These are phyloP conservation scores for Miscanthus lutarioriparius DNA, from an alignment of 176 grass and related monocot genomes.

Conservation along the genomic window DNA sequence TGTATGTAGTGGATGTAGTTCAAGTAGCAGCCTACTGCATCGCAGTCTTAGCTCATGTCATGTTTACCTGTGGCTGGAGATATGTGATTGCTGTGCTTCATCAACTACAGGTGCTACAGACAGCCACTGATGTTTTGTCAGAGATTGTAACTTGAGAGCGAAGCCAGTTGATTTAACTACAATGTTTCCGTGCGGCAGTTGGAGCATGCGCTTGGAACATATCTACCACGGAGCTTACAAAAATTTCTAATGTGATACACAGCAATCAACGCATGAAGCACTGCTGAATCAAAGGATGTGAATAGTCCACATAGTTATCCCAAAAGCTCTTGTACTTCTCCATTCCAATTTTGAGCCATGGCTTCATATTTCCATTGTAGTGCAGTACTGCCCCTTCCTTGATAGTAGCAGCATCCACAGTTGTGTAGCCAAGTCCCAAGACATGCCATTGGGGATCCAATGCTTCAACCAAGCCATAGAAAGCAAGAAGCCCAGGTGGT, in stretches of 20 bases:
- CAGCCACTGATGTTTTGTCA: slow-evolving; percentile 24
- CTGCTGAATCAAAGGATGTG: slow-evolving; percentile 83
- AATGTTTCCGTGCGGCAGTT: slow-evolving; percentile 3
- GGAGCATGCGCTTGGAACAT: slow-evolving; percentile 20
- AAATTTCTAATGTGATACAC: slow-evolving; percentile 47
- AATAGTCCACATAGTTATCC: slow-evolving; percentile 97
- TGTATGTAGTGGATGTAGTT: slow-evolving; percentile 36
- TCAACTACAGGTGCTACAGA: slow-evolving; percentile 43
- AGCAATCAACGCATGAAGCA: slow-evolving; percentile 73
- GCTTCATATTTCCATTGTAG: slow-evolving; percentile 99
- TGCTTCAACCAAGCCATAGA: slow-evolving; percentile 88
- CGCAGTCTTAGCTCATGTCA: slow-evolving; percentile 41
- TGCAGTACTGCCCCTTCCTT: slow-evolving; percentile 97
- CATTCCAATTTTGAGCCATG: slow-evolving; percentile 99
- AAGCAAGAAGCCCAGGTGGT: slow-evolving; percentile 90
- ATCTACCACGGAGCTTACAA: slow-evolving; percentile 34
- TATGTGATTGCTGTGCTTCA: slow-evolving; percentile 31
- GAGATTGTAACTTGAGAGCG: slow-evolving; percentile 36
- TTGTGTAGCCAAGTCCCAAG: slow-evolving; percentile 92
- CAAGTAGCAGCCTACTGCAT: slow-evolving; percentile 38
- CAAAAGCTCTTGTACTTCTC: slow-evolving; percentile 96
- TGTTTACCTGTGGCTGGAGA: slow-evolving; percentile 39
- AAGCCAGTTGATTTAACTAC: slow-evolving; percentile 21
- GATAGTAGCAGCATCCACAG: slow-evolving; percentile 63
- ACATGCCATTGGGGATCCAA: slow-evolving; percentile 96